Evolutionary conservation across 2,329 filamentous ascomycete species (phyloP).

Genomic region (Coleophoma cylindrospora): DNA sequence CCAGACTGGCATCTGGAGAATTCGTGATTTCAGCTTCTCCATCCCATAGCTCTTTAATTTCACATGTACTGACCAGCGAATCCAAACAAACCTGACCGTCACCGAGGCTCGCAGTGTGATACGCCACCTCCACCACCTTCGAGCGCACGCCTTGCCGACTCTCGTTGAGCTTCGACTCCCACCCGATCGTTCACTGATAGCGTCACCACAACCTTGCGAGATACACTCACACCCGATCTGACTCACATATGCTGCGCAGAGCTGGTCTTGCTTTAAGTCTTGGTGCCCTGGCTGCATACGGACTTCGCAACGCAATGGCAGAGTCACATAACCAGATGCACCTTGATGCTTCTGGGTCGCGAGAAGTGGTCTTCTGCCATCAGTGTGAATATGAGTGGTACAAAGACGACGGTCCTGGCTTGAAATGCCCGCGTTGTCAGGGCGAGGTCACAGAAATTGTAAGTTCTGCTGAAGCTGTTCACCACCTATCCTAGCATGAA

Average conservation of each 20-base stretch:
- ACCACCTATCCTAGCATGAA: conserved; percentile 7
- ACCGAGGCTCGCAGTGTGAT: too few species aligned
- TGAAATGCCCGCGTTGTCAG: conserved; percentile 72
- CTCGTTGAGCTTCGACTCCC: too few species aligned
- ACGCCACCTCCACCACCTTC: too few species aligned
- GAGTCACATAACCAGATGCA: conserved; percentile 26
- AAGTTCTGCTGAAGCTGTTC: conserved; percentile 29
- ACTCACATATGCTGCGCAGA: conserved; percentile 38
- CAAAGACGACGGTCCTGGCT: conserved; percentile 53
- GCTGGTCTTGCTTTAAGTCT: conserved; percentile 52
- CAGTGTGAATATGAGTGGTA: conserved; percentile 79
- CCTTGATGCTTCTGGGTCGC: conserved; percentile 44
- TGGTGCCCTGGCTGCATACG: conserved; percentile 51
- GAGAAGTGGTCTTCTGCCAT: conserved; percentile 84
- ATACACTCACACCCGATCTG: conserved; percentile 32
- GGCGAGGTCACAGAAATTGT: conserved; percentile 86
- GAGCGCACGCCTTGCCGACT: too few species aligned
- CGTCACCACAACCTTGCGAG: too few species aligned
- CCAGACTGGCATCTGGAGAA: too few species aligned
- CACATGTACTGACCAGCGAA: too few species aligned
- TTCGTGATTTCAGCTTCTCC: too few species aligned
- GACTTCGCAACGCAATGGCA: conserved; percentile 36
- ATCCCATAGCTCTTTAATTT: too few species aligned
- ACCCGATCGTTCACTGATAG: too few species aligned
- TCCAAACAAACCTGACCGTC: too few species aligned